Conservation (phyloP, 768 basidiomycete species). For the Imleria badia region DNA sequence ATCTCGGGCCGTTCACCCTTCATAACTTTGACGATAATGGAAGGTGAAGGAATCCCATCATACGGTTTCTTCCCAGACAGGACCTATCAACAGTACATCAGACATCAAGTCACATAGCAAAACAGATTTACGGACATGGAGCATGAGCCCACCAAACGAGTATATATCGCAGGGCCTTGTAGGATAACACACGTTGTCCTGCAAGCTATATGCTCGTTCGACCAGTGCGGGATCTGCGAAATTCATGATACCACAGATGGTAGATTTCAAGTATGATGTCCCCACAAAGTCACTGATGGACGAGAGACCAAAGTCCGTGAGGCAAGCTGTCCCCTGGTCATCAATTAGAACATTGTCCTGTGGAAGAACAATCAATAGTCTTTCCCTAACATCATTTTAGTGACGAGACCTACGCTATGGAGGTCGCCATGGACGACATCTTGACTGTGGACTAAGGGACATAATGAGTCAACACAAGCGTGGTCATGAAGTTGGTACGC, state of each 20-base stretch:
- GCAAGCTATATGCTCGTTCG: not conserved
- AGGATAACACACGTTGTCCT: constrained; percentile 6
- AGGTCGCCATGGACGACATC: constrained; percentile 37
- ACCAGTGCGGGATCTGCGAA: constrained; percentile 45
- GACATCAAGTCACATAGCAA: not conserved
- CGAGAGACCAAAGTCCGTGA: constrained; percentile 50
- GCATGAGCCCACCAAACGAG: constrained; percentile 37
- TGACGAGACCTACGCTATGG: constrained; percentile 29
- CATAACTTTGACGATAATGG: not conserved
- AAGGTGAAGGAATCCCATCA: not conserved
- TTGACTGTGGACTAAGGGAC: constrained; percentile 19
- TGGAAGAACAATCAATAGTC: not conserved
- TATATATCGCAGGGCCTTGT: constrained; percentile 26
- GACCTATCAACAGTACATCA: constrained; percentile 16
- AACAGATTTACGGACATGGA: constrained; percentile 21
- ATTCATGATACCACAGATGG: constrained; percentile 38
- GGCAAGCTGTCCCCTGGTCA: constrained; percentile 38
- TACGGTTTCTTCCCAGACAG: constrained; percentile 23
- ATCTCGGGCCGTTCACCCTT: constrained; percentile 15
- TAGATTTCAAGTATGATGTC: constrained; percentile 34
- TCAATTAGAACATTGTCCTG: constrained; percentile 46
- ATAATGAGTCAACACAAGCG: not conserved
- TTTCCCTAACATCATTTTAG: not conserved
- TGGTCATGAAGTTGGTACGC: not conserved
- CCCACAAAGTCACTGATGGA: constrained; percentile 25